Evolutionary conservation across 495 filamentous ascomycete species (phyloP).

Genomic region (Hypomontagnella monticulosa): DNA sequence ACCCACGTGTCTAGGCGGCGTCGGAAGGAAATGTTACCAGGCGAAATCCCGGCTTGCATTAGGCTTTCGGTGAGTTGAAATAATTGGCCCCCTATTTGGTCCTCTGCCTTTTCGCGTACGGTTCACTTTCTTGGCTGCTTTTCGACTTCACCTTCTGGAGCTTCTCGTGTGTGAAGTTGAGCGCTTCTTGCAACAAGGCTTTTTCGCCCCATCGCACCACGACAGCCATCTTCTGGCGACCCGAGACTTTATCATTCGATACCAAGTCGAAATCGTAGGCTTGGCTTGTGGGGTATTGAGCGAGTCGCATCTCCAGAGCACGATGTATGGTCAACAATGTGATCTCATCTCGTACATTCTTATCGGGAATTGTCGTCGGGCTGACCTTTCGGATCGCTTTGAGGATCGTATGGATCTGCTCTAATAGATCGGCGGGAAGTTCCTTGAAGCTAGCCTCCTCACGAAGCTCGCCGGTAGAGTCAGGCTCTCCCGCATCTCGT

Average conservation of each 20-base stretch:
- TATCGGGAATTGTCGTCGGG: conserved; percentile 50
- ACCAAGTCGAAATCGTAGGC: conserved; percentile 70
- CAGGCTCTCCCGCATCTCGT: conserved; percentile 51
- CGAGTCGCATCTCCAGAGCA: conserved; percentile 54
- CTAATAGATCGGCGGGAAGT: conserved; percentile 50
- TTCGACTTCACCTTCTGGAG: conserved; percentile 46
- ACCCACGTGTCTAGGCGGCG: conserved; percentile 16
- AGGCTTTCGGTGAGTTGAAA: neutral
- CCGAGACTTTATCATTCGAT: conserved; percentile 37
- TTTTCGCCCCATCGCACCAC: conserved; percentile 86
- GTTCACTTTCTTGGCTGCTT: conserved; percentile 46
- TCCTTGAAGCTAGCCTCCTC: conserved; percentile 45
- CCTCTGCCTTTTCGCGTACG: conserved; percentile 53
- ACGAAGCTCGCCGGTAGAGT: conserved; percentile 46
- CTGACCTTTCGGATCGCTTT: conserved; percentile 55
- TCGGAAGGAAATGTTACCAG: conserved; percentile 14
- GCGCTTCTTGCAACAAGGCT: conserved; percentile 65
- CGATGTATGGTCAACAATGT: conserved; percentile 51
- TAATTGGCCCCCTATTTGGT: conserved; percentile 38
- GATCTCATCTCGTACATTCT: conserved; percentile 51
- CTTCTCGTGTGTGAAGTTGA: conserved; percentile 48
- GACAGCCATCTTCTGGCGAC: conserved; percentile 71
- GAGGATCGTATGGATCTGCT: conserved; percentile 52
- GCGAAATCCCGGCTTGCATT: conserved; percentile 17
- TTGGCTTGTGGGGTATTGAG: conserved; percentile 70